A percentile compares a stretch with the other conserved stretches of the same genome.
Conservation (phyloP, 2,329 filamentous ascomycete genomes). For the Fusarium burgessii region DNA sequence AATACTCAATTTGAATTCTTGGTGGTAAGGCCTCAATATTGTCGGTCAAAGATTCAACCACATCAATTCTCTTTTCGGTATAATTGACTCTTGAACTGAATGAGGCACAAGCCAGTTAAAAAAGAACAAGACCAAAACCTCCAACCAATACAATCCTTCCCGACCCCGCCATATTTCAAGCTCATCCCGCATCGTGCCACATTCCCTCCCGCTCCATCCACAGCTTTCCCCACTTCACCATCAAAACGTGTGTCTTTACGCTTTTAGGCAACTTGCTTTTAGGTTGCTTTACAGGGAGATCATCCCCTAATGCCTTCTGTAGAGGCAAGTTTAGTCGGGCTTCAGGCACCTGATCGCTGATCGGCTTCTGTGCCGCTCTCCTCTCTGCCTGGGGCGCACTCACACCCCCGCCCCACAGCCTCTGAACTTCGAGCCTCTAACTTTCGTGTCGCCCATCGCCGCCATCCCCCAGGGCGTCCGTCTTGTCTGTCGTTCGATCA, state of each 20-base stretch:
- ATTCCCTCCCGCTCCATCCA: conserved; percentile 10
- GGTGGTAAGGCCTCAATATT: background rate
- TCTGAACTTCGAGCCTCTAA: background rate
- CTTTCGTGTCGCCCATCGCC: conserved; percentile 28
- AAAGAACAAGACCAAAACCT: background rate
- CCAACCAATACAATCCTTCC: conserved; percentile 28
- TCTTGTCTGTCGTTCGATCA: conserved; percentile 36
- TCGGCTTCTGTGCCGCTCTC: conserved; percentile 29
- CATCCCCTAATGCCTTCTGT: background rate
- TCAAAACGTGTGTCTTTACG: conserved; percentile 8
- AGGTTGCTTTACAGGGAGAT: conserved; percentile 6
- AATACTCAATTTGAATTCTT: too few relatives aligned
- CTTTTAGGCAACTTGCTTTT: conserved; percentile 5
- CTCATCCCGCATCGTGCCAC: conserved; percentile 36
- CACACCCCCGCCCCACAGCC: conserved; percentile 38
- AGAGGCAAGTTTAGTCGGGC: conserved; percentile 17
- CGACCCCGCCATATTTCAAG: conserved; percentile 37
- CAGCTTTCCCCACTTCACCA: conserved; percentile 15
- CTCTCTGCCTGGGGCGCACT: conserved; percentile 23
- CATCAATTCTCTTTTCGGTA: conserved; percentile 12
- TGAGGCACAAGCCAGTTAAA: background rate
- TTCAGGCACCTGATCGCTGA: conserved; percentile 32
- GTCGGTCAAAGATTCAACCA: conserved; percentile 3
- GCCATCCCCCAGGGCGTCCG: conserved; percentile 18
- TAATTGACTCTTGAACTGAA: conserved; percentile 4